A percentile compares a stretch with the other conserved stretches of the same genome.
These are phyloP conservation scores for Stipa capillata DNA, from an alignment of 176 grass and related monocot species.

Conservation along the genomic window DNA sequence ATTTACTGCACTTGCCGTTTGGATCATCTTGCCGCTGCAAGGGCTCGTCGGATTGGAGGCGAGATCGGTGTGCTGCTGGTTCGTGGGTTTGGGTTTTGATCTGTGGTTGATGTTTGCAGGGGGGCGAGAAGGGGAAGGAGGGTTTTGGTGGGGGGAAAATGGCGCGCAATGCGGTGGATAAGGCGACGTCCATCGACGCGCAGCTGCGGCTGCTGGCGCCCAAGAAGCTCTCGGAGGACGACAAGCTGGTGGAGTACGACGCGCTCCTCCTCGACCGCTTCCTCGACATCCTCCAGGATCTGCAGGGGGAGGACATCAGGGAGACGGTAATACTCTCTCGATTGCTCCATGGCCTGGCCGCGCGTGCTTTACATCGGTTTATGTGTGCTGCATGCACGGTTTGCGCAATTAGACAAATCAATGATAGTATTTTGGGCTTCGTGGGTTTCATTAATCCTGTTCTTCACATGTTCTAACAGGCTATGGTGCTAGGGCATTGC, in stretches of 20 bases:
- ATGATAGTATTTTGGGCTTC: not conserved
- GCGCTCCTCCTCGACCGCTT: conserved; percentile 80
- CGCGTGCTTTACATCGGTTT: not conserved
- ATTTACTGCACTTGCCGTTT: not conserved
- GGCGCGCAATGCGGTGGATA: conserved; percentile 52
- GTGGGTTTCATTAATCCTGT: not conserved
- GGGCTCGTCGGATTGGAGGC: not conserved
- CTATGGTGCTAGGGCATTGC: not conserved
- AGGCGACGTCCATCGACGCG: conserved; percentile 67
- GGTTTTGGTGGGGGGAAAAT: not conserved
- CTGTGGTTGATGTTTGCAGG: conserved; percentile 26
- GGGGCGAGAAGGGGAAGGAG: not conserved
- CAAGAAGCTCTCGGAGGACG: conserved; percentile 79
- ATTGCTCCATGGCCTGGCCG: not conserved
- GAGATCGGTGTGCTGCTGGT: not conserved
- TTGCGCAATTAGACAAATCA: not conserved
- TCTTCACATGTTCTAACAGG: not conserved
- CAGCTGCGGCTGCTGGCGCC: conserved; percentile 72
- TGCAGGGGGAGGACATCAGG: conserved; percentile 68
- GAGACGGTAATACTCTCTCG: conserved; percentile 42
- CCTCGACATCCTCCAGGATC: conserved; percentile 77
- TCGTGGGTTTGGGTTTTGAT: conserved; percentile 14
- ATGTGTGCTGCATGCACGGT: not conserved
- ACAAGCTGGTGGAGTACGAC: conserved; percentile 83
- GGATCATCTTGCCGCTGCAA: not conserved